Evolutionary conservation across 2,329 filamentous ascomycete species (phyloP), one percentile per base, ranked within the genome.

Genomic region (Bipolaris oryzae): DNA sequence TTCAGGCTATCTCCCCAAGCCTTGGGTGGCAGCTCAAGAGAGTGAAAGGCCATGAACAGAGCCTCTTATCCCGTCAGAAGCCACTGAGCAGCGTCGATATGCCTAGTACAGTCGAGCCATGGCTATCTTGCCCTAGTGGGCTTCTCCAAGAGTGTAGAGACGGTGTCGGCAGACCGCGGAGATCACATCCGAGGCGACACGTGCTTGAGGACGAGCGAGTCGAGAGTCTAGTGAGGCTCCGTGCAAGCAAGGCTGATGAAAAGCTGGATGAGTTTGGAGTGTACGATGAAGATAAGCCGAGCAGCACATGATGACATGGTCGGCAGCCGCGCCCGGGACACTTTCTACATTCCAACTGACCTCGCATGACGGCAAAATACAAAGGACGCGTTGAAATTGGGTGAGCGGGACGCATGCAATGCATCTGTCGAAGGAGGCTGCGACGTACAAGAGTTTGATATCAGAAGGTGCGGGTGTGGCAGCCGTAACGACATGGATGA

Each of bases 401-500:
- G 5, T 46, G 25, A 25, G 15, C 34, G 34, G 15, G 31, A 28
- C 20, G n/a, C 16, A 43, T 11, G 35, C 10, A 35, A 21, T 43
- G 42, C 5, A 54, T 39, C 42, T 31, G 43, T n/a, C 33, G 46
- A 23, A 47, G 37, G 10, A 53, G n/a, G 37, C 31, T 39, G 43
- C 15, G 38, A 47, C 41, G 42, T 48, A 47, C 25, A 50, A 50
- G 52, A 53, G 37, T 33, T 48, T 34, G 56, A 47, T n/a, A 42
- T 47, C 43, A 56, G 34, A 31, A 39, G 44, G 51, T 37, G 51
- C 47, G 60, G 55, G 21, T 51, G 57, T 56, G 62, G 58, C 50
- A 56, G 38, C 49, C 50, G 52, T 58, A 38, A 38, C 37, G 57
- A 60, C 59, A 60, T 57, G 64, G 64, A 65, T 67, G 54, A 53